Evolutionary conservation across 768 basidiomycete species (phyloP), one percentile per base, ranked within the genome.

Genomic region (Lentinula raphanica): DNA sequence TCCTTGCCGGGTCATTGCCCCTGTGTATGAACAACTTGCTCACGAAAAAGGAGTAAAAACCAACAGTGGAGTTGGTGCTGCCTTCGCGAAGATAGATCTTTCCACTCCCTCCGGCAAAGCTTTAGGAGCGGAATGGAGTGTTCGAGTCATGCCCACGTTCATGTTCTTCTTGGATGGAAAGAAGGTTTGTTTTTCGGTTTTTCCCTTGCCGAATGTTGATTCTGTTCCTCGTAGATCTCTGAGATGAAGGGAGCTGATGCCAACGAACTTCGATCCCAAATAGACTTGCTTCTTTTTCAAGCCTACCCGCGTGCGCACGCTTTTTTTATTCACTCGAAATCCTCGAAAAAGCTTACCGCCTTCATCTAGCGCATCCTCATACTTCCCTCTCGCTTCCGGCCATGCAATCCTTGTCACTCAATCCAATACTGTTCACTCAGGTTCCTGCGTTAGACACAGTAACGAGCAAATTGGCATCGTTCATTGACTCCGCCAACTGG

Each of bases 81-180:
- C 81, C 2, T 98, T 97, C 63, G 83, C 88, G 3, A 92, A 92
- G 69, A 82, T 97, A 35, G 95, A 98, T 71, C 74, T 92, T 62
- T 82, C 79, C 4, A 80, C 88, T 12, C 90, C 88, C 0, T 69
- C 82, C 69, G 88, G 88, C 0, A 65, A 70, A 3, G 73, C 74
- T 54, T 71, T 96, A 15, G 90, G 87, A 0, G 60, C 69, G 1
- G 76, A 85, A 68, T 89, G 81, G 74, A 76, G 80, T 13, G 82
- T 97, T 1, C 70, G 79, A 15, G 93, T 80, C 17, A 96, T 92
- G 2, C 95, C 94, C 5, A 94, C 92, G 0, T 96, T 98, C 66
- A 73, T 90, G 39, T 94, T 97, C 73, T 98, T 93, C 74, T 69
- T 86, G 60, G 79, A 90, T 59, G 91, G 87, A 1, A 76, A 79